Evolutionary conservation across 2,329 filamentous ascomycete genomes (phyloP).

Genomic region (Decorospora gaudefroyi): DNA sequence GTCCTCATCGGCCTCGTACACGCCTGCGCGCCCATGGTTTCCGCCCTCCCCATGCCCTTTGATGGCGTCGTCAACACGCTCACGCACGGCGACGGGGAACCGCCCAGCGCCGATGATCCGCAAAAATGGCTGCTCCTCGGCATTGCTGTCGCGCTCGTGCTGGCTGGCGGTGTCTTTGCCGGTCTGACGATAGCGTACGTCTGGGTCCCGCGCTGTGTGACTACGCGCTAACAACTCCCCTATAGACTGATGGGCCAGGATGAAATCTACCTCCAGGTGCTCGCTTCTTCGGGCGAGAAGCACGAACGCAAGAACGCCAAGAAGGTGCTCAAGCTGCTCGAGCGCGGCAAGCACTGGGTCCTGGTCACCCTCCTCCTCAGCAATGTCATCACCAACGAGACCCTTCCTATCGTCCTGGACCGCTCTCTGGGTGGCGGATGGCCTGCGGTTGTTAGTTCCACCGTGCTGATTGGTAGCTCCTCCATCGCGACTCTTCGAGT

Average conservation of each 20-base stretch:
- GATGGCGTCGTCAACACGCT: constrained; percentile 29
- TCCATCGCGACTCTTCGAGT: neutral
- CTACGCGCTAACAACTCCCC: constrained; percentile 33
- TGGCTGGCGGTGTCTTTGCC: constrained; percentile 90
- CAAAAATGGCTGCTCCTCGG: constrained; percentile 80
- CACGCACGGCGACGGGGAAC: constrained; percentile 30
- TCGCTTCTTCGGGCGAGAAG: constrained; percentile 81
- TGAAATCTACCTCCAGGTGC: constrained; percentile 95
- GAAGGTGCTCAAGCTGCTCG: constrained; percentile 77
- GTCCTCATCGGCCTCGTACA: constrained; percentile 40
- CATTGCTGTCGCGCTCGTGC: constrained; percentile 77
- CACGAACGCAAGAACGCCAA: constrained; percentile 85
- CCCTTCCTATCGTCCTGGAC: constrained; percentile 86
- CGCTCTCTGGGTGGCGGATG: constrained; percentile 91
- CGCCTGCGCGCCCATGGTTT: constrained; percentile 40
- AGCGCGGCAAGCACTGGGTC: constrained; percentile 96
- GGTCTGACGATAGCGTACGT: constrained; percentile 79
- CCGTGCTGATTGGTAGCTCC: constrained; percentile 81
- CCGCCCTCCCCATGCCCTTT: constrained; percentile 40
- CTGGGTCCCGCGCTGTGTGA: constrained; percentile 6
- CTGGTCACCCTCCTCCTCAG: constrained; percentile 89
- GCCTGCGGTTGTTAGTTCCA: constrained; percentile 91
- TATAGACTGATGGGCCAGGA: constrained; percentile 71
- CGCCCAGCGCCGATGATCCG: constrained; percentile 57
- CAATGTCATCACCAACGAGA: constrained; percentile 98